Evolutionary conservation across 1,284 basidiomycete genomes (phyloP).

Genomic region (Ceratobasidium sp.): DNA sequence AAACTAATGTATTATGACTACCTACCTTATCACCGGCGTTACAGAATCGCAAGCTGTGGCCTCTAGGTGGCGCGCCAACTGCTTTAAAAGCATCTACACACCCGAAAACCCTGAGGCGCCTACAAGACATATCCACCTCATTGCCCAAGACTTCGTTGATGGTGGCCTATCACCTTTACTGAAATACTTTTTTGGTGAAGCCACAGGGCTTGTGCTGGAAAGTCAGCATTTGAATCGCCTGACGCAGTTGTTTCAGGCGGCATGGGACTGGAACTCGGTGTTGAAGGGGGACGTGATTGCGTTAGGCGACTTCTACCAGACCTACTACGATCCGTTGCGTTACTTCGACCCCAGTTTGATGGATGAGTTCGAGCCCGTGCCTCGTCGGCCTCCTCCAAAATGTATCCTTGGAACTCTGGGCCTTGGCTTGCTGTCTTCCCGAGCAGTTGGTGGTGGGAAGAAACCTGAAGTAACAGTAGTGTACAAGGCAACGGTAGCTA

Average conservation of each 20-base stretch:
- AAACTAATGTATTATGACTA: not conserved
- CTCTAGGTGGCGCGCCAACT: slow-evolving; percentile 23
- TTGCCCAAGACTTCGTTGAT: not conserved
- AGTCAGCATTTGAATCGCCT: not conserved
- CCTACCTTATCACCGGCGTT: not conserved
- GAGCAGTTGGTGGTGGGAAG: slow-evolving; percentile 13
- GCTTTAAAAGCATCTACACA: not conserved
- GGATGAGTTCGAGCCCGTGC: slow-evolving; percentile 7
- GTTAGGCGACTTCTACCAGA: slow-evolving; percentile 26
- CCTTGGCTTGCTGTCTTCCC: slow-evolving; percentile 1
- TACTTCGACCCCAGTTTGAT: not conserved
- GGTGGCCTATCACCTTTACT: not conserved
- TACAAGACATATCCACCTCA: not conserved
- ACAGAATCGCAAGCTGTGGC: slow-evolving; percentile 21
- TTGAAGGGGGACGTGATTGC: slow-evolving; percentile 25
- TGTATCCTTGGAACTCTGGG: slow-evolving; percentile 10
- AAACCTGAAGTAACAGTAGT: slow-evolving; percentile 15
- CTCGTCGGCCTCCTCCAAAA: not conserved
- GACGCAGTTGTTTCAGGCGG: not conserved
- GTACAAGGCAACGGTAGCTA: slow-evolving; percentile 18
- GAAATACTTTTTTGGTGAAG: slow-evolving; percentile 5
- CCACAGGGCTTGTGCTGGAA: not conserved
- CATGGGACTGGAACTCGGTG: slow-evolving; percentile 30
- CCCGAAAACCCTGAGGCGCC: not conserved
- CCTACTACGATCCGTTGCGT: not conserved